phyloP scores from a whole-genome alignment of 306 rosid genomes.

The Quillaja saponaria region DNA sequence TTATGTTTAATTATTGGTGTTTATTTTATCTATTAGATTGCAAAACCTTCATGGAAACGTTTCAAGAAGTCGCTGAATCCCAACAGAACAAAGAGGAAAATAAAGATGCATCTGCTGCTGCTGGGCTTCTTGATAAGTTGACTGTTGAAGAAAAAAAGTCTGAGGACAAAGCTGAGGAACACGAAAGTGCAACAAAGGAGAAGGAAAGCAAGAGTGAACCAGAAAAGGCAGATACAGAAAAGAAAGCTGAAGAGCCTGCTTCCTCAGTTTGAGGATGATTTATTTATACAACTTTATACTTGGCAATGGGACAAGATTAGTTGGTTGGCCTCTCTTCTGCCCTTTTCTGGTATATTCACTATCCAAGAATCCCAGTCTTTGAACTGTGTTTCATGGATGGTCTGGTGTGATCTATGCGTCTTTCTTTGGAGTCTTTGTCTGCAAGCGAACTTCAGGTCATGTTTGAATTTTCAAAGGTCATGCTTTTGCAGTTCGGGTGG shows the following conservation, averaged over 20 bases:
- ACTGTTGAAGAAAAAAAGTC: slow-evolving; percentile 67
- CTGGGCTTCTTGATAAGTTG: slow-evolving; percentile 71
- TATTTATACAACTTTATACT: slow-evolving; percentile 29
- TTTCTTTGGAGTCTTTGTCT: slow-evolving; percentile 41
- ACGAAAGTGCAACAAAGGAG: slow-evolving; percentile 25
- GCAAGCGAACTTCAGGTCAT: slow-evolving; percentile 45
- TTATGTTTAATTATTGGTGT: neutral
- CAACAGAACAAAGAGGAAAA: slow-evolving; percentile 62
- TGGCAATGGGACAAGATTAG: slow-evolving; percentile 44
- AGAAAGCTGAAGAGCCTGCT: slow-evolving; percentile 58
- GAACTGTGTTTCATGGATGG: slow-evolving; percentile 44
- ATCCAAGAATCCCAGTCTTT: slow-evolving; percentile 34
- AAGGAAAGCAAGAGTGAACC: slow-evolving; percentile 31
- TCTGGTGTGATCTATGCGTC: slow-evolving; percentile 37
- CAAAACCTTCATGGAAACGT: slow-evolving; percentile 82
- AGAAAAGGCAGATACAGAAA: slow-evolving; percentile 44
- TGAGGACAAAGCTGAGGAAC: slow-evolving; percentile 43
- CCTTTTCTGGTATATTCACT: slow-evolving; percentile 39
- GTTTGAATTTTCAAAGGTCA: slow-evolving; percentile 51
- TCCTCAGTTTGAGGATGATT: slow-evolving; percentile 50
- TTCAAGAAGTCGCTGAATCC: slow-evolving; percentile 90
- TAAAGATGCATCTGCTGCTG: slow-evolving; percentile 61
- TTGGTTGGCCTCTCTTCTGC: slow-evolving; percentile 40
- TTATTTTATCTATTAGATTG: slow-evolving; percentile 45
- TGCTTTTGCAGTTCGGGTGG: slow-evolving; percentile 49